These are phyloP conservation scores for Geotrichum aggregatum DNA, from an alignment of 1,139 yeast species.

Conservation along the genomic window DNA sequence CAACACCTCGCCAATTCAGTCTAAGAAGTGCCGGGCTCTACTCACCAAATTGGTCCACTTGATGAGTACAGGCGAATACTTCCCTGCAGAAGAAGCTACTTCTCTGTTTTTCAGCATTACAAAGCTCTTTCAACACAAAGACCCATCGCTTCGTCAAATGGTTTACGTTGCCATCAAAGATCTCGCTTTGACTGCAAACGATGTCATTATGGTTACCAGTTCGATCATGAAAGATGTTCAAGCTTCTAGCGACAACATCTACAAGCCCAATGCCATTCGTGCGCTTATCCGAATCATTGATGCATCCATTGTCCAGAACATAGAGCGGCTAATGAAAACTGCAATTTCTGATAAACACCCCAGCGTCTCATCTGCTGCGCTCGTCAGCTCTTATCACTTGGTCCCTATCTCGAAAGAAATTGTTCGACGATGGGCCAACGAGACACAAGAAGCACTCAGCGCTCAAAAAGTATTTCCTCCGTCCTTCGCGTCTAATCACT, in stretches of 20 bases:
- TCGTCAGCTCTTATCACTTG: conserved; percentile 84
- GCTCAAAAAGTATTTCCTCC: conserved; percentile 51
- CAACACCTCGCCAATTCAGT: conserved; percentile 86
- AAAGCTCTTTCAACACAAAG: conserved; percentile 89
- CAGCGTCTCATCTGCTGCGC: conserved; percentile 84
- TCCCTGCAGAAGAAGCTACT: conserved; percentile 87
- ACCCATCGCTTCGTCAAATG: conserved; percentile 84
- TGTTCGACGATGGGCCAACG: conserved; percentile 89
- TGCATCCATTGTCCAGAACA: conserved; percentile 86
- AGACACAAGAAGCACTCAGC: conserved; percentile 84
- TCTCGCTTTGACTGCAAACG: conserved; percentile 76
- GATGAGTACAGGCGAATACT: conserved; percentile 77
- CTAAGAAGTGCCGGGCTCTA: conserved; percentile 76
- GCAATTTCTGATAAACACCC: conserved; percentile 92
- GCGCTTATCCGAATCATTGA: conserved; percentile 87
- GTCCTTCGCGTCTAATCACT: conserved; percentile 43
- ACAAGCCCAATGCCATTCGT: conserved; percentile 92
- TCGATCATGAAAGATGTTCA: conserved; percentile 97
- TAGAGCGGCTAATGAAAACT: conserved; percentile 88
- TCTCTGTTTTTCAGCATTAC: conserved; percentile 90
- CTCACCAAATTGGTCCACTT: conserved; percentile 64
- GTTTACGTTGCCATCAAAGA: conserved; percentile 93
- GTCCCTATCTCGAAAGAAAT: conserved; percentile 87
- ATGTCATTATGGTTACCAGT: conserved; percentile 94
- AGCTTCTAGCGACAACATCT: conserved; percentile 69